Conservation (phyloP, 345 rosid species). For the Cardamine chenopodiifolia region DNA sequence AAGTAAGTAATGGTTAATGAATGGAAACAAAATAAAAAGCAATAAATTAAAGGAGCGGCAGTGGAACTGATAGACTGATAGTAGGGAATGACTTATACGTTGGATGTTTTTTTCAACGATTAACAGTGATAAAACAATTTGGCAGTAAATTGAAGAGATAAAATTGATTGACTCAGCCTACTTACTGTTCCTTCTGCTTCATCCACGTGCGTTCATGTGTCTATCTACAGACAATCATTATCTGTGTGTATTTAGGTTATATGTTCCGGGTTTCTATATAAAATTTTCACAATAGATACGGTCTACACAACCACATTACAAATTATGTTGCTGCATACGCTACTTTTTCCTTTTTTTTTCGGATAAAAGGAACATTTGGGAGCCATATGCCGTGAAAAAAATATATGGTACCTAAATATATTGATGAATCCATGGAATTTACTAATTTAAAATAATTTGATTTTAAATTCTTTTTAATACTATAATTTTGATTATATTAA, state of each 20-base stretch:
- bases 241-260: conserved; percentile 13
- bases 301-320: neutral
- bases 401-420: too few species aligned
- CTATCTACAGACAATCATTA: conserved; percentile 5
- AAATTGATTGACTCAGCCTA: conserved; percentile 20
- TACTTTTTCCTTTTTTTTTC: too few species aligned
- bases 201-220: conserved; percentile 37
- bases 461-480: too few species aligned
- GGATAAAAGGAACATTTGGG: too few species aligned
- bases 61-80: conserved; percentile 24
- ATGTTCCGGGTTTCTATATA: conserved; percentile 12
- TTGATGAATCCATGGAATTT: too few species aligned
- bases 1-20: conserved; percentile 15
- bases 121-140: conserved; percentile 27
- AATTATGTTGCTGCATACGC: too few species aligned
- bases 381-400: too few species aligned
- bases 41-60: neutral
- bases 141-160: conserved; percentile 25
- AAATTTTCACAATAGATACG: neutral
- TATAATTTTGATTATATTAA: too few species aligned
- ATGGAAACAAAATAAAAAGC: neutral
- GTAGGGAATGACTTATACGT: conserved; percentile 13
- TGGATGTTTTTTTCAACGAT: conserved; percentile 33
- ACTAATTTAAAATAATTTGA: too few species aligned
- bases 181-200: conserved; percentile 33